Evolutionary conservation across 441 rosid genomes (phyloP).

Genomic region (Dalechampia spathulata): DNA sequence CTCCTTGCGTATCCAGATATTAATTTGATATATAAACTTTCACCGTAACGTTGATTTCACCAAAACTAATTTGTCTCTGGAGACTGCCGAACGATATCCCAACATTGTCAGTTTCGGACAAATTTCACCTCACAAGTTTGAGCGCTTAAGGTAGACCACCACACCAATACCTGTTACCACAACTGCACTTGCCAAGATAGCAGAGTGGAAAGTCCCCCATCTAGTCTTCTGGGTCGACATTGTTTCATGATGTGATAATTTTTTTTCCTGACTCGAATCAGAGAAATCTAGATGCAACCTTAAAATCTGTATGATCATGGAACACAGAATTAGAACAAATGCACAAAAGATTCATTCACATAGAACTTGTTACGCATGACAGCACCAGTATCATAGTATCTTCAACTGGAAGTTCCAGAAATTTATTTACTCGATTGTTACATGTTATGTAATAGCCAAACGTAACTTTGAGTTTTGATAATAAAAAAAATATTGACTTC

Average conservation of each 20-base stretch:
- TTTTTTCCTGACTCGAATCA: constrained; percentile 29
- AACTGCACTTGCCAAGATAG: constrained; percentile 52
- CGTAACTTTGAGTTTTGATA: neutral
- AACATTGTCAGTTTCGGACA: no score
- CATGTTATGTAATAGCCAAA: neutral
- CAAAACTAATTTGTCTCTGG: no score
- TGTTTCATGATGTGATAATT: constrained; percentile 14
- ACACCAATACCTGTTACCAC: constrained; percentile 53
- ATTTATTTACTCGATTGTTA: neutral
- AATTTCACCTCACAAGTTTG: constrained; percentile 38
- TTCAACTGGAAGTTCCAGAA: neutral
- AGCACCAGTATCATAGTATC: neutral
- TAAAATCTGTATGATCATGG: no score
- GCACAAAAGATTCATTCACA: no score
- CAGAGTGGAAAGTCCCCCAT: constrained; percentile 28
- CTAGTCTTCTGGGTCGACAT: constrained; percentile 17
- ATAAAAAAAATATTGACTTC: neutral
- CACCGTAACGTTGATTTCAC: no score
- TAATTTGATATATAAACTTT: no score
- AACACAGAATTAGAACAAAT: no score
- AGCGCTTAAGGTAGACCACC: constrained; percentile 59
- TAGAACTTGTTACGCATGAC: neutral
- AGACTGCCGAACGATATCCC: no score
- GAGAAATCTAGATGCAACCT: constrained; percentile 67
- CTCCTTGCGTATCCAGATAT: no score